Evolutionary conservation across 805 yeast species (phyloP).

Genomic region (Saccharomycopsis schoenii): DNA sequence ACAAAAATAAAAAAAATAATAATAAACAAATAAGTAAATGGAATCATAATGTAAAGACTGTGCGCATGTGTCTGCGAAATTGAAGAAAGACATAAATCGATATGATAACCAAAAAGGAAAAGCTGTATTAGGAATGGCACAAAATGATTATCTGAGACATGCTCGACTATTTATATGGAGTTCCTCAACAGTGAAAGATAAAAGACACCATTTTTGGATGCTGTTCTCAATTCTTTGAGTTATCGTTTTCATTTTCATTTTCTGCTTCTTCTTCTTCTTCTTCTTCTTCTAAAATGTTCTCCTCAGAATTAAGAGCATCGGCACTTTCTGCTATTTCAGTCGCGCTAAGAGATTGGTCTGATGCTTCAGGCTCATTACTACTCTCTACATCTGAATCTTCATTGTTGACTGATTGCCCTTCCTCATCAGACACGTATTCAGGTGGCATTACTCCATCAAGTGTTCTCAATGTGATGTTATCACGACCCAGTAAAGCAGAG

Average conservation of each 20-base stretch:
- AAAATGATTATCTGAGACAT: no score
- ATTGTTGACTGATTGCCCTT: background rate
- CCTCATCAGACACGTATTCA: constrained; percentile 7
- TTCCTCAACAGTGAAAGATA: no score
- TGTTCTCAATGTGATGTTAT: constrained; percentile 17
- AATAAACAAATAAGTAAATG: background rate
- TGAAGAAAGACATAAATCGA: no score
- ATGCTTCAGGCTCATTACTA: background rate
- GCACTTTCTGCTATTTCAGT: background rate
- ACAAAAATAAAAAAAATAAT: background rate
- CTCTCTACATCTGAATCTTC: background rate
- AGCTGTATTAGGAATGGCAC: no score
- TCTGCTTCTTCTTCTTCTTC: no score
- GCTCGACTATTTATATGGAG: no score
- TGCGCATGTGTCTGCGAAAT: no score
- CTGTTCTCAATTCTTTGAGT: background rate
- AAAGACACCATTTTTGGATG: no score
- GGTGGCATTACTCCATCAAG: constrained; percentile 15
- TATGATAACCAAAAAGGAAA: no score
- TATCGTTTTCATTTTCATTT: background rate
- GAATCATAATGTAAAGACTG: background rate
- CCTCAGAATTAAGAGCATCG: background rate
- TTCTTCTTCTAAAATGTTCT: background rate
- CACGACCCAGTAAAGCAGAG: background rate
- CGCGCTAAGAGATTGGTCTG: background rate